Evolutionary conservation across 208 protist genomes (phyloP), one percentile per base, ranked within the genome.

Genomic region (Polymyxa betae): DNA sequence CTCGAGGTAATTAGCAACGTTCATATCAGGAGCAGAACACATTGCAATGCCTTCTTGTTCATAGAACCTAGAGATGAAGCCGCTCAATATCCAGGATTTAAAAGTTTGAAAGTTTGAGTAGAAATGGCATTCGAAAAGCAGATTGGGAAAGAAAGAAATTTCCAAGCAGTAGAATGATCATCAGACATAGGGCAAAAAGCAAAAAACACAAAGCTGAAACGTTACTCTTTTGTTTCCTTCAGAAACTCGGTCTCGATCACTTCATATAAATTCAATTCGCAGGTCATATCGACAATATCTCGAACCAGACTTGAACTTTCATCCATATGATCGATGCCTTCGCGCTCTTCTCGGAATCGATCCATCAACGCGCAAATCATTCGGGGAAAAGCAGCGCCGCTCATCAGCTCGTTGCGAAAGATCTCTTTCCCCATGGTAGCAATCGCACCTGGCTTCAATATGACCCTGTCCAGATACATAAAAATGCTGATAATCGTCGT

Each of bases 191-290:
- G n/a, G n/a, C n/a, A n/a, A n/a, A n/a, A n/a, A n/a, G n/a, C n/a
- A n/a, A n/a, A n/a, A n/a, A n/a, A 60, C 49, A 24, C 49, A 60
- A 60, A 29, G 49, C 24, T 24, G 24, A 5, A 5, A 24, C 24
- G 24, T 60, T 82, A 82, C 35, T 35, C 16, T 5, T 35, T 82
- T 20, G 72, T 82, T 35, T 35, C 72, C 12, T 5, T 43, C 16
- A 82, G 5, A 43, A 82, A 82, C 72, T 82, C 40, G 35, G 72
- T 45, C 72, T 82, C 72, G n/a, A 82, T 35, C 12, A 45, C 72
- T 5, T 5, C 5, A n/a, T 82, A 82, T n/a, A 82, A 43, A 43
- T 35, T 45, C 5, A 35, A 35, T 20, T 82, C 72, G 5, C 72
- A 20, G 35, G 72, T 82, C 72, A 82, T 82, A 20, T 5, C 35